These are phyloP conservation scores for Hypoxylon cercidicola DNA, from an alignment of 495 filamentous ascomycete species.

Conservation along the genomic window DNA sequence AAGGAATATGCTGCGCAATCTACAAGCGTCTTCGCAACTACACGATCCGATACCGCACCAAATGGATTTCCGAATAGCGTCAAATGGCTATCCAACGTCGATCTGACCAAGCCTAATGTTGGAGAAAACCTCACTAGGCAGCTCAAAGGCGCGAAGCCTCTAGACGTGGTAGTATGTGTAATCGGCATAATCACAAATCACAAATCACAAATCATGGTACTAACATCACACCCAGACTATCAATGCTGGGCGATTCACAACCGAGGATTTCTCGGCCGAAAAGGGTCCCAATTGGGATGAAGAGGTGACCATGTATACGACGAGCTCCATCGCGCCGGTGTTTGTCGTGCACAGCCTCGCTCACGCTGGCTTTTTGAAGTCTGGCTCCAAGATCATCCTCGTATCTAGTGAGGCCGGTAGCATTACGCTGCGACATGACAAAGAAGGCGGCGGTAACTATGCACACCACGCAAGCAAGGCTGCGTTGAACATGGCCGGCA, in stretches of 20 bases:
- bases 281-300: slow-evolving; percentile 71
- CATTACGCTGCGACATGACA: slow-evolving; percentile 72
- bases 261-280: slow-evolving; percentile 66
- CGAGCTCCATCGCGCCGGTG: slow-evolving; percentile 70
- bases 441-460: slow-evolving; percentile 77
- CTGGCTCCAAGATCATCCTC: slow-evolving; percentile 69
- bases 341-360: slow-evolving; percentile 72
- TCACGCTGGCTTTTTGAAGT: slow-evolving; percentile 59
- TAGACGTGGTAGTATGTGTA: slow-evolving; percentile 61
- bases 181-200: neutral
- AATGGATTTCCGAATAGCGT: slow-evolving; percentile 41
- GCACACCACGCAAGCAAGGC: slow-evolving; percentile 78
- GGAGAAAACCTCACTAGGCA: slow-evolving; percentile 56
- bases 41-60: slow-evolving; percentile 56
- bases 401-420: slow-evolving; percentile 75
- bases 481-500: slow-evolving; percentile 79
- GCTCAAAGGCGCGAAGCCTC: slow-evolving; percentile 52
- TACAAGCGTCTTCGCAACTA: slow-evolving; percentile 68
- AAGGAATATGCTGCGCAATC: slow-evolving; percentile 65
- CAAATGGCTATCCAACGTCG: slow-evolving; percentile 51
- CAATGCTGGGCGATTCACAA: slow-evolving; percentile 74
- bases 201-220: neutral
- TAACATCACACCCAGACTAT: slow-evolving; percentile 58
- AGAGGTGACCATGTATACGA: slow-evolving; percentile 77
- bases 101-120: slow-evolving; percentile 51